These are phyloP conservation scores for Tothia fuscella DNA, from an alignment of 2,329 filamentous ascomycete genomes.

Conservation along the genomic window DNA sequence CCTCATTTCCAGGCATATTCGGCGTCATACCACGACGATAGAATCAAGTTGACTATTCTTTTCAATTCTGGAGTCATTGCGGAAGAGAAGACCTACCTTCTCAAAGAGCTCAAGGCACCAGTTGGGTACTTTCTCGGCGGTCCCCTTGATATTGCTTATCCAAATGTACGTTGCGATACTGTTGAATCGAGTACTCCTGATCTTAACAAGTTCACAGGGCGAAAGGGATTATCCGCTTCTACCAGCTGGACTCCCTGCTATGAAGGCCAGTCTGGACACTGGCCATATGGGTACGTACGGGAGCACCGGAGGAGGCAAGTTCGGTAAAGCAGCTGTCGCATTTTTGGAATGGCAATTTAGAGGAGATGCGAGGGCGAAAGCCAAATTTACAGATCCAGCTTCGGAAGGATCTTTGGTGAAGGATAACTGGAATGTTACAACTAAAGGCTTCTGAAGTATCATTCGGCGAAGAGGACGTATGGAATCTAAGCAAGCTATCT, in stretches of 20 bases:
- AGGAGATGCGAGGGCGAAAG: conserved; percentile 6
- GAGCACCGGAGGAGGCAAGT: conserved; percentile 8
- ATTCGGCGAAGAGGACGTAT: too few relatives aligned
- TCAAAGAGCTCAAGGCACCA: conserved; percentile 9
- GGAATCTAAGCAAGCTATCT: too few relatives aligned
- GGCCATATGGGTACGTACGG: conserved; percentile 10
- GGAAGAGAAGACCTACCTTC: conserved; percentile 5
- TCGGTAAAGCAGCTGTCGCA: conserved; percentile 9
- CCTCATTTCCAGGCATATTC: conserved; percentile 2
- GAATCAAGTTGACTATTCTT: conserved; percentile 10
- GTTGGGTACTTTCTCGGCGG: conserved; percentile 10
- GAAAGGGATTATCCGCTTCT: conserved; percentile 8
- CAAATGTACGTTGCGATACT: conserved; percentile 1
- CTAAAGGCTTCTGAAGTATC: conserved; percentile 1
- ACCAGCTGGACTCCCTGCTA: neutral
- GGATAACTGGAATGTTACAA: conserved; percentile 10
- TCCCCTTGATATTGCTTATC: conserved; percentile 7
- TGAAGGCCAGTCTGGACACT: conserved; percentile 9
- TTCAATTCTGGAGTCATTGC: conserved; percentile 9
- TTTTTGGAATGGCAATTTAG: conserved; percentile 10
- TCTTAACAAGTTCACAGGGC: conserved; percentile 1
- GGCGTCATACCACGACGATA: conserved; percentile 3
- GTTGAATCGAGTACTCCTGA: neutral
- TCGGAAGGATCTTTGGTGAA: conserved; percentile 5
- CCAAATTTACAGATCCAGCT: conserved; percentile 5